Percentiles rank a stretch among this genome's conserved stretches.
Conservation (phyloP, 129 eudicot species). For the Flaveria robusta region DNA sequence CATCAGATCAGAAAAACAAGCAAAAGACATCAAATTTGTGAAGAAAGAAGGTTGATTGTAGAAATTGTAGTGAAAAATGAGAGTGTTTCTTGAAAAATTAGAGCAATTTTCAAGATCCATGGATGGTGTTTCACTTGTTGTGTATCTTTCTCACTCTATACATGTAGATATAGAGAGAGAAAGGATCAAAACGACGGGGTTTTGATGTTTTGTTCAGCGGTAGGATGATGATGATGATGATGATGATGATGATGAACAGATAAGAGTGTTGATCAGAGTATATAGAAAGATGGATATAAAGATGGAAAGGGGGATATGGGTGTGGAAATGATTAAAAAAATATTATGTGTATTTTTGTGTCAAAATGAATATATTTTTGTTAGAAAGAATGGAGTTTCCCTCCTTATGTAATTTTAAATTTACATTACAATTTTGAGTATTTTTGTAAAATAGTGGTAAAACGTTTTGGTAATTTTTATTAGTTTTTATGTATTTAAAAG, state of each 20-base stretch:
- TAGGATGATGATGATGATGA: slow-evolving; percentile 36
- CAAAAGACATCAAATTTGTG: slow-evolving; percentile 31
- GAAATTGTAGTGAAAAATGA: slow-evolving; percentile 39
- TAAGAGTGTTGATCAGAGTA: slow-evolving; percentile 30
- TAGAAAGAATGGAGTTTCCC: not conserved
- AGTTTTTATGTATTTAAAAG: not conserved
- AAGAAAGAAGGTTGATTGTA: slow-evolving; percentile 19
- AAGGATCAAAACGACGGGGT: not conserved
- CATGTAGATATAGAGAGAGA: slow-evolving; percentile 32
- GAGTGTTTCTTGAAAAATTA: slow-evolving; percentile 29
- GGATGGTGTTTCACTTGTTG: slow-evolving; percentile 19
- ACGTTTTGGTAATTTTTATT: too few relatives aligned
- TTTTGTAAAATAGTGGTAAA: not conserved
- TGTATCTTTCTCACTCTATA: slow-evolving; percentile 40
- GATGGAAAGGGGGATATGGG: not conserved
- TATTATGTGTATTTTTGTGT: not conserved
- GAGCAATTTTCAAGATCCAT: slow-evolving; percentile 45
- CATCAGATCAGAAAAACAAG: slow-evolving; percentile 34
- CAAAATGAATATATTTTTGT: not conserved
- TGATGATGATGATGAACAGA: not conserved
- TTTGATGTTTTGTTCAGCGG: slow-evolving; percentile 7
- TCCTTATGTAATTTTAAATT: not conserved
- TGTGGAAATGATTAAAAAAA: not conserved
- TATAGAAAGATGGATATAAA: slow-evolving; percentile 8
- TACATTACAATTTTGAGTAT: not conserved